Base-by-base conservation (phyloP, 2,329 filamentous ascomycete genomes). In the Fusarium robinianum region DNA sequence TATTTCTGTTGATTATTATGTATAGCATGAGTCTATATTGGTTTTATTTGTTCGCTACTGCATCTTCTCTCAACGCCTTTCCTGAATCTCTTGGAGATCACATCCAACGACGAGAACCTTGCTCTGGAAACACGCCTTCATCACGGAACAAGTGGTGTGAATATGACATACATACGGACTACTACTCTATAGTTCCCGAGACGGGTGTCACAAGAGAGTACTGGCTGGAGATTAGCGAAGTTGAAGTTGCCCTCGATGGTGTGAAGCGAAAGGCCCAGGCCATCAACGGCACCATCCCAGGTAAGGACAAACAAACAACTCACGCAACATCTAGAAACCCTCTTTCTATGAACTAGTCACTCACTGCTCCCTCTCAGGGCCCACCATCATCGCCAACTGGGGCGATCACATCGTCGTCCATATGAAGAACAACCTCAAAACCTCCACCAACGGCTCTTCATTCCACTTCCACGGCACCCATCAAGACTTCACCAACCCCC, bases 391-490 rank as follows among this genome's bases (percentile, higher is more conserved):
- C 33, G 79, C 76, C 5, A 70, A 79, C 57, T 80, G 76, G 74
- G 74, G 69, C 15, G 71, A 75, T 45, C 67, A 51, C 15, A 67
- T 84, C 6, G 59, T 67, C 11, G 66, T 82, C 21, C 77, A 77
- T 39, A 72, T 85, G 12, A 76, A 68, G 27, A 86, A 83, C 63
- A 62, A 63, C 4, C 50, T 73, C 17, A 38, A 54, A 17, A 31
- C 21, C 39, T 66, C 65, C 67, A 48, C 53, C 11, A 85, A 85
- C 46, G 80, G 81, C 26, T 84, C 80, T 7, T 73, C 73, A 8
- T 78, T 85, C 19, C 83, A 86, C 62, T 85, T 75, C 67, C 83
- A 86, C 53, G 83, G 81, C 21, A 67, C 85, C 25, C 75, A 79
- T 15, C 80, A 85, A 60, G 69, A 74, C 45, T 69, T 73, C 56